A percentile compares a stretch with the other conserved stretches of the same genome.
Conservation (phyloP, 257 asterid species). For the Capsicum pubescens region DNA sequence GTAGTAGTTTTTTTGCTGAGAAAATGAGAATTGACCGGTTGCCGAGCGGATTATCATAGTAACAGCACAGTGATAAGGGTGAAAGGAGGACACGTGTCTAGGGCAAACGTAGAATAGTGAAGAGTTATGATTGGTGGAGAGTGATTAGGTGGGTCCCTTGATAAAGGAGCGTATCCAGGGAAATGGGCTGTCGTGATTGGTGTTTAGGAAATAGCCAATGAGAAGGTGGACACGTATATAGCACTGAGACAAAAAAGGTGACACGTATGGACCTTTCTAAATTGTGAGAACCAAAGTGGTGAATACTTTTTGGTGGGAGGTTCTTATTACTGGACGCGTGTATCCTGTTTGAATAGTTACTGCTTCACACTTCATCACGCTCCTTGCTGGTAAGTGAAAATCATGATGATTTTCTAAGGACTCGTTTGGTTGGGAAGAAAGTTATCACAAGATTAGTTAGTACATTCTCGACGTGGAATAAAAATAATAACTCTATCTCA, state of each 20-base stretch:
- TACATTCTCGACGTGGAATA: too few relatives aligned
- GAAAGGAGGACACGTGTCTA: constrained; percentile 22
- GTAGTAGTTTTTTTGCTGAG: not conserved
- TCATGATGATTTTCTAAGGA: not conserved
- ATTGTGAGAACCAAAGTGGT: constrained; percentile 44
- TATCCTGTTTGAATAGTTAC: not conserved
- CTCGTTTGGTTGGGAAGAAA: too few relatives aligned
- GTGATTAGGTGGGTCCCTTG: constrained; percentile 55
- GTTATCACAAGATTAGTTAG: too few relatives aligned
- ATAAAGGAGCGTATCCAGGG: constrained; percentile 51
- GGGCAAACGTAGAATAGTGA: constrained; percentile 19
- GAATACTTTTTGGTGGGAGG: constrained; percentile 42
- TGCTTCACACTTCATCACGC: not conserved
- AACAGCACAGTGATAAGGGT: not conserved
- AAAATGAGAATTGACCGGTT: not conserved
- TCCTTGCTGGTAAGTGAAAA: not conserved
- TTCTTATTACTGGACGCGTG: constrained; percentile 61
- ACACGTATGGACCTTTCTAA: constrained; percentile 43
- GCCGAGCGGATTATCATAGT: constrained; percentile 27
- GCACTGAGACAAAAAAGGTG: constrained; percentile 40
- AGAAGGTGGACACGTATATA: constrained; percentile 44
- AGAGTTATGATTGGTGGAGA: not conserved
- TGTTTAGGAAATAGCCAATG: constrained; percentile 11
- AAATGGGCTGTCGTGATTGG: constrained; percentile 47
- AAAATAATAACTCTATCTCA: too few relatives aligned